A percentile compares a stretch with the other conserved stretches of the same genome.
Conservation (phyloP, 192 early-diverging fungal species). For the Pecoramyces ruminantium region DNA sequence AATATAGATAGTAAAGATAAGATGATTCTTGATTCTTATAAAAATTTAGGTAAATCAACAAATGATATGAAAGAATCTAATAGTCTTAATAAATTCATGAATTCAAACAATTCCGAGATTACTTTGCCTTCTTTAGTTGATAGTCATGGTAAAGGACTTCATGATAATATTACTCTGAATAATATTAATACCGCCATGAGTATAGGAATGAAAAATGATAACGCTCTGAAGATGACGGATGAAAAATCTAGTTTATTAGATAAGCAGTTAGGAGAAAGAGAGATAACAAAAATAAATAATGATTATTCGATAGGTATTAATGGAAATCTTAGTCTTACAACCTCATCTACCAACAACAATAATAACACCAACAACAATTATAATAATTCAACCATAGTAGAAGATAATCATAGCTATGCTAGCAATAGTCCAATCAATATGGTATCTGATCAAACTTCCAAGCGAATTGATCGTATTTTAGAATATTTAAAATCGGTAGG, state of each 20-base stretch:
- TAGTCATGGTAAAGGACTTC: not conserved
- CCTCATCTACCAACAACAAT: too few relatives aligned
- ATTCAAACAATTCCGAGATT: not conserved
- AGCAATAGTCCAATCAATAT: not conserved
- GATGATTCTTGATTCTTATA: not conserved
- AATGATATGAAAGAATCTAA: too few relatives aligned
- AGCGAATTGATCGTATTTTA: slow-evolving; percentile 25
- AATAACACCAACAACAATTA: too few relatives aligned
- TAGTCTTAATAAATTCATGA: not conserved
- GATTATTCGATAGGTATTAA: not conserved
- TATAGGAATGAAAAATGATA: too few relatives aligned
- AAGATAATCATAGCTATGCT: not conserved
- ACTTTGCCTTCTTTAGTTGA: not conserved
- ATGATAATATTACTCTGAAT: not conserved
- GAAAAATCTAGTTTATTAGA: too few relatives aligned
- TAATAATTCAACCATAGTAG: too few relatives aligned
- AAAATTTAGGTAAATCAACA: not conserved
- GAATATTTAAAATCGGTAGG: slow-evolving; percentile 25
- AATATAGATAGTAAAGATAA: not conserved
- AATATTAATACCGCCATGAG: too few relatives aligned
- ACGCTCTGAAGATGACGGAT: too few relatives aligned
- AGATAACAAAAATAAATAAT: not conserved
- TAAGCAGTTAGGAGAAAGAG: too few relatives aligned
- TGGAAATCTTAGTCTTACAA: not conserved
- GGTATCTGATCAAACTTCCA: not conserved